Evolutionary conservation across 1,139 yeast species (phyloP).

Genomic region (Geotrichum candidum): DNA sequence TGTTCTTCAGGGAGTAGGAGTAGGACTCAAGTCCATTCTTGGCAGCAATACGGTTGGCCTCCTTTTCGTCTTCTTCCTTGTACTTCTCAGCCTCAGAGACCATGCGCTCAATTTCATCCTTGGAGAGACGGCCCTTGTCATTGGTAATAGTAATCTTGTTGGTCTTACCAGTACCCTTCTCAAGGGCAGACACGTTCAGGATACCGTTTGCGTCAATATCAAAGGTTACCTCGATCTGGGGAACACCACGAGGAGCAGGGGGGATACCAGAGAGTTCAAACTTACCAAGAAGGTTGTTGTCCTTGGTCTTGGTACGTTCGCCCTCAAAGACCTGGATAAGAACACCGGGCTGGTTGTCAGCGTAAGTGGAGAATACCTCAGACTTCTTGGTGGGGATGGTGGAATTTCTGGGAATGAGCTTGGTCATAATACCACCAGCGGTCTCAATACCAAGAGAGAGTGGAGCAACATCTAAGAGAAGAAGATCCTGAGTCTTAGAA

Average conservation of each 20-base stretch:
- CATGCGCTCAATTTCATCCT: conserved; percentile 93
- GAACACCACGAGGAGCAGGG: conserved; percentile 95
- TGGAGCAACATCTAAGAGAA: conserved; percentile 80
- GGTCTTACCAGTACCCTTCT: conserved; percentile 83
- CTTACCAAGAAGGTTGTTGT: conserved; percentile 90
- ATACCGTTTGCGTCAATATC: conserved; percentile 92
- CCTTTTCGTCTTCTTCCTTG: conserved; percentile 80
- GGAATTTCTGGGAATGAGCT: conserved; percentile 85
- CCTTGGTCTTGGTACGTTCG: conserved; percentile 90
- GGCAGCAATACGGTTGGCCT: conserved; percentile 65
- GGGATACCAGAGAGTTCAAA: conserved; percentile 88
- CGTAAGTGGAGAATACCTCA: conserved; percentile 83
- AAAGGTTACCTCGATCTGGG: conserved; percentile 89
- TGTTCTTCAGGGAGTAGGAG: conserved; percentile 83
- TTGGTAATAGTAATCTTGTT: conserved; percentile 79
- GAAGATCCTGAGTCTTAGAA: conserved; percentile 73
- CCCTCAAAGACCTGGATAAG: conserved; percentile 90
- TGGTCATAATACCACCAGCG: conserved; percentile 92
- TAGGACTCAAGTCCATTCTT: conserved; percentile 91
- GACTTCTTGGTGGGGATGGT: conserved; percentile 92
- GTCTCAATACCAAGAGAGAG: conserved; percentile 89
- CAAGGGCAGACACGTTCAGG: conserved; percentile 88
- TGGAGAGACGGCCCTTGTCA: conserved; percentile 93
- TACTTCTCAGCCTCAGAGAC: conserved; percentile 84
- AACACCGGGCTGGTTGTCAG: conserved; percentile 93